These are phyloP conservation scores for Fusarium circinatum DNA, from an alignment of 2,329 filamentous ascomycete genomes.

Conservation along the genomic window DNA sequence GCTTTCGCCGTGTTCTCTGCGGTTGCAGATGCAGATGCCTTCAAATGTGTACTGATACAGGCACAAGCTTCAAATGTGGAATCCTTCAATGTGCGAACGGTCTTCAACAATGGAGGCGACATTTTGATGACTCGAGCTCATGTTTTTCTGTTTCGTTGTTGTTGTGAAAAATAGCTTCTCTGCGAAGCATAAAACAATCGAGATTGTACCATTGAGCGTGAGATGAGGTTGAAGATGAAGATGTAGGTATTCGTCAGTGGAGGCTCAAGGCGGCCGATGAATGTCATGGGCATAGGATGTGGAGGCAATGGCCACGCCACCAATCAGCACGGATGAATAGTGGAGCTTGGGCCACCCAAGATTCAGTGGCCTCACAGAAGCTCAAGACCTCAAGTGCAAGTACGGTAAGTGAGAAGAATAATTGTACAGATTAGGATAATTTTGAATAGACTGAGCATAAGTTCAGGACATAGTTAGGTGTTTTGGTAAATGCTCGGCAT, in stretches of 20 bases:
- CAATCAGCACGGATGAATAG: background rate
- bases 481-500: background rate
- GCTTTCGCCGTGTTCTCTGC: background rate
- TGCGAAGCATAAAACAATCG: background rate
- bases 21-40: background rate
- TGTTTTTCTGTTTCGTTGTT: background rate
- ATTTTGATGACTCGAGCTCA: constrained; percentile 14
- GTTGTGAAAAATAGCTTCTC: background rate
- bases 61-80: constrained; percentile 31
- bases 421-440: background rate
- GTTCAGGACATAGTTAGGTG: background rate
- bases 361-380: background rate
- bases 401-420: background rate
- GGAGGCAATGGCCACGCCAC: background rate
- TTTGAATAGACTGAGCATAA: background rate
- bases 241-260: background rate
- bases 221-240: background rate
- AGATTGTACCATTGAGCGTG: background rate
- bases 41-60: constrained; percentile 20
- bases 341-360: constrained; percentile 1
- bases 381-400: background rate
- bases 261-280: background rate
- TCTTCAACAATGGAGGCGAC: constrained; percentile 15
- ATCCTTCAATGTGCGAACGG: constrained; percentile 30
- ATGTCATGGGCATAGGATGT: background rate